Evolutionary conservation across 2,329 filamentous ascomycete genomes (phyloP), one percentile per base, ranked within the genome.

Genomic region (Ciborinia camelliae): DNA sequence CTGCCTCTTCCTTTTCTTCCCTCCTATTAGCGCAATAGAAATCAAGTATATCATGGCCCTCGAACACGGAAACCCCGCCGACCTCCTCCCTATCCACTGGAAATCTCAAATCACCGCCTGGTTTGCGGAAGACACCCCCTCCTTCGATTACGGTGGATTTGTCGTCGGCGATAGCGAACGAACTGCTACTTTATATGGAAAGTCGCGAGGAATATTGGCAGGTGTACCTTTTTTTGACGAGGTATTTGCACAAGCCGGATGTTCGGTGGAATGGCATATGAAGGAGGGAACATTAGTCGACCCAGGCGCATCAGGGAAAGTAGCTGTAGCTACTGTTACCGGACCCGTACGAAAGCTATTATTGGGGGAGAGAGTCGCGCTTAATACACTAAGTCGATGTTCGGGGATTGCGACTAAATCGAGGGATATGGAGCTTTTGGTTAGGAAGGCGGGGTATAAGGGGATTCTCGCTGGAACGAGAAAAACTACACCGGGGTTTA

Each of bases 111-210:
- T 97, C 68, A 85, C 88, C 30, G 80, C 85, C 73, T 99, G 95
- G 95, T 89, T 97, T 18, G 90, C 92, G 73, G 95, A 99, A 79
- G 95, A 99, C 80, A 96, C 92, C 3, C 95, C 95, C 5, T 95
- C 91, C 62, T 94, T 97, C 79, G 95, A 99, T 82, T 97, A 97
- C 76, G 95, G 91, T 73, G 95, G 95, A 67, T 99, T 96, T 77
- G 95, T 99, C 8, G 95, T 99, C 30, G 95, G 95, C 68, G 86
- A 90, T 47, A 79, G 79, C 35, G 77, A 80, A 10, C 84, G 85
- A 65, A 85, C 82, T 18, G 88, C 88, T 26, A 89, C 85, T 5
- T 82, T 91, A 47, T 89, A 84, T 78, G 86, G 83, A 67, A 91
- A 90, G 76, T 87, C 85, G n/a, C 75, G 81, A 3, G 95, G 95